These are phyloP conservation scores for Diaporthe capsici DNA, from an alignment of 2,329 filamentous ascomycete species.

Conservation along the genomic window DNA sequence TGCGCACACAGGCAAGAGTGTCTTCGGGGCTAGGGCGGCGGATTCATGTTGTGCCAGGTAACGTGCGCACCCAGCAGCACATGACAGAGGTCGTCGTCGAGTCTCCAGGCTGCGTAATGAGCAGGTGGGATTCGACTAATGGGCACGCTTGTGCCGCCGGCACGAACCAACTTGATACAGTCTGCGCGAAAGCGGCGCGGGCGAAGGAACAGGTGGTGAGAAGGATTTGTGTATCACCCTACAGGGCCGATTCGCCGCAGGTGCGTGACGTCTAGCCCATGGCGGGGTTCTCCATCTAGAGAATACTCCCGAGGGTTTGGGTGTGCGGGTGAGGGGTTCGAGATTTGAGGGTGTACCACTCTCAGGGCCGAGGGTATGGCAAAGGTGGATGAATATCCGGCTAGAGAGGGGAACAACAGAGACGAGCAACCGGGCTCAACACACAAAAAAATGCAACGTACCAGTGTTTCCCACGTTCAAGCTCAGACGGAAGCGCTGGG, in stretches of 20 bases:
- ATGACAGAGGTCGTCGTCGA: conserved; percentile 11
- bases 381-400: conserved; percentile 22
- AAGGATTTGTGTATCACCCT: conserved; percentile 22
- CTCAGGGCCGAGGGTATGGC: conserved; percentile 18
- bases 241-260: conserved; percentile 38
- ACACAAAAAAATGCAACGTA: conserved; percentile 38
- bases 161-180: conserved; percentile 3
- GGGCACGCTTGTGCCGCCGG: conserved; percentile 37
- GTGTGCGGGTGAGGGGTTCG: conserved; percentile 40
- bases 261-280: conserved; percentile 30
- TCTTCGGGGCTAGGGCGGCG: conserved; percentile 25
- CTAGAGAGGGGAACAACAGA: conserved; percentile 19
- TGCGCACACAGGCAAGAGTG: conserved; percentile 15
- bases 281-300: conserved; percentile 29
- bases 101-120: neutral
- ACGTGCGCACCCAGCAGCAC: conserved; percentile 36
- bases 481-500: neutral
- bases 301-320: conserved; percentile 40
- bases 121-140: conserved; percentile 14
- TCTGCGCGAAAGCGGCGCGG: conserved; percentile 22
- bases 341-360: conserved; percentile 34
- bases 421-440: conserved; percentile 1
- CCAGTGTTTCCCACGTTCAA: conserved; percentile 30
- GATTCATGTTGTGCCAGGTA: conserved; percentile 35
- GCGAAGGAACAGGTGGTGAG: conserved; percentile 13